These are phyloP conservation scores for Ambrosiella xylebori DNA, from an alignment of 2,329 filamentous ascomycete species.

Conservation along the genomic window DNA sequence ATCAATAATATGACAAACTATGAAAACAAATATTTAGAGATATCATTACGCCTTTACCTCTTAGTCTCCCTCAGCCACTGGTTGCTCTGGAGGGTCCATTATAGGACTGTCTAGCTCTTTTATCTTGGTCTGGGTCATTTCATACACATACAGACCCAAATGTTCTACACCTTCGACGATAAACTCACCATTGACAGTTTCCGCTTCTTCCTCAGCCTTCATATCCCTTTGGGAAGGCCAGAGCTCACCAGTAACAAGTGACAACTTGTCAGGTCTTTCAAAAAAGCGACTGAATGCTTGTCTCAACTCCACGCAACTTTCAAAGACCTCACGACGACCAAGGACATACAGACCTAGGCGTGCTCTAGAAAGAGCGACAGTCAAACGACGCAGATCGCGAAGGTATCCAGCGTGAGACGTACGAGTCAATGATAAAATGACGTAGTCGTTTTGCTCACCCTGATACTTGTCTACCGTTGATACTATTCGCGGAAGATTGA, in stretches of 20 bases:
- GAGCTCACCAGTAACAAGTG: constrained; percentile 71
- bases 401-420: constrained; percentile 84
- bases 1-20: no score
- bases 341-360: constrained; percentile 84
- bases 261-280: constrained; percentile 61
- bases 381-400: constrained; percentile 80
- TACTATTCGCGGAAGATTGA: constrained; percentile 76
- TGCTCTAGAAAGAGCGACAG: constrained; percentile 83
- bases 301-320: constrained; percentile 71
- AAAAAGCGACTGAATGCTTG: constrained; percentile 71
- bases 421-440: constrained; percentile 83
- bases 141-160: constrained; percentile 84
- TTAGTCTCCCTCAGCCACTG: no score
- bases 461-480: constrained; percentile 98
- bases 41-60: no score
- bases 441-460: constrained; percentile 96
- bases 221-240: constrained; percentile 47
- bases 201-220: constrained; percentile 23
- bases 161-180: constrained; percentile 87
- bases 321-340: constrained; percentile 74
- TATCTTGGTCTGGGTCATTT: constrained; percentile 63
- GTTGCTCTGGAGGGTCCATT: no score
- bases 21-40: no score
- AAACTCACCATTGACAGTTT: constrained; percentile 36
- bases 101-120: constrained; percentile 26